phyloP scores from a whole-genome alignment of 208 protist species.

The Herpetomonas tarakana region DNA sequence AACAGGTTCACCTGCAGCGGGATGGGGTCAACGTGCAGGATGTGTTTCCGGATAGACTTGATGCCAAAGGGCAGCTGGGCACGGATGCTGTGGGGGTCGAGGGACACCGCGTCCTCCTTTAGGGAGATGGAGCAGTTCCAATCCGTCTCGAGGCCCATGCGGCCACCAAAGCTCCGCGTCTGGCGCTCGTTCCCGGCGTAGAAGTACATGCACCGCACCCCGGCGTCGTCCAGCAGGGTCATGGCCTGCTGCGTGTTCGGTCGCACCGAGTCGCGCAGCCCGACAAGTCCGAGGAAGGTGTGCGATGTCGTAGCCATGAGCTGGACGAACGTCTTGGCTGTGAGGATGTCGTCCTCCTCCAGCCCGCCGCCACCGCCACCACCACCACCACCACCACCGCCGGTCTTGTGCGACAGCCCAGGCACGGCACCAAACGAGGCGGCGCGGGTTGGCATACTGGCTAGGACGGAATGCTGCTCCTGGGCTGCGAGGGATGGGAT shows the following conservation, averaged over 20 bases:
- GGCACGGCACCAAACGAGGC: neutral
- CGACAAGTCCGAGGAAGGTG: conserved; percentile 89
- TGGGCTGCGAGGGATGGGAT: neutral
- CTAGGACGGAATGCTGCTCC: neutral
- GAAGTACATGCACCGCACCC: conserved; percentile 95
- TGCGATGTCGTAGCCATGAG: conserved; percentile 73
- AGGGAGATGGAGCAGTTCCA: conserved; percentile 97
- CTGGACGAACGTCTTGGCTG: conserved; percentile 43
- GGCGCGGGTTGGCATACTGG: neutral
- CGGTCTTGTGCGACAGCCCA: neutral
- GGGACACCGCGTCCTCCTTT: conserved; percentile 71
- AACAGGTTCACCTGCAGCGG: conserved; percentile 95
- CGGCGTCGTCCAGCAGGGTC: conserved; percentile 76
- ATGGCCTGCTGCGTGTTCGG: conserved; percentile 76
- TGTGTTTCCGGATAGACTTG: conserved; percentile 89
- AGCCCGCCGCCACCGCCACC: conserved; percentile 1
- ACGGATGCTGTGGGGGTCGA: conserved; percentile 85
- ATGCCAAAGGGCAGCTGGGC: conserved; percentile 94
- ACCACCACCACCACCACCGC: neutral
- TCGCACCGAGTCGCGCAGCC: conserved; percentile 82
- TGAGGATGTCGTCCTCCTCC: conserved; percentile 60
- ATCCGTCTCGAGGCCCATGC: conserved; percentile 92
- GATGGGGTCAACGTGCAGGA: conserved; percentile 92
- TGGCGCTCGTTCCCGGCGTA: conserved; percentile 74
- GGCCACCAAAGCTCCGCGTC: conserved; percentile 90